Percentiles rank a stretch among this genome's conserved stretches.
Conservation (phyloP, 2,329 filamentous ascomycete genomes). For the Cytospora piceicola region DNA sequence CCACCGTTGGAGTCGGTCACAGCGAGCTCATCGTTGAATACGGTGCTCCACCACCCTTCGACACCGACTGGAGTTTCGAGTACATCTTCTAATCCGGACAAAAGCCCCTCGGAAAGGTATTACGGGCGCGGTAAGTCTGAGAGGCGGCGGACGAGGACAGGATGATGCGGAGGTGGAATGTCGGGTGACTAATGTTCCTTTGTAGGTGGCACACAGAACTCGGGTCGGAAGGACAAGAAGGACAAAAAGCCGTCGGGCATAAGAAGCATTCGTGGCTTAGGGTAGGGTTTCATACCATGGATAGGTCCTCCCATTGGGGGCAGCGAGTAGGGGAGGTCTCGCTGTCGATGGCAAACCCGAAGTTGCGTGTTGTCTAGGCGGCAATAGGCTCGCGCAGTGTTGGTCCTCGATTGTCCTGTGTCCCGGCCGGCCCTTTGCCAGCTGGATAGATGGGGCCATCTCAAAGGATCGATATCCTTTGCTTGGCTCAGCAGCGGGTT, state of each 20-base stretch:
- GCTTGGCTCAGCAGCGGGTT: not conserved
- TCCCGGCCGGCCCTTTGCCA: not conserved
- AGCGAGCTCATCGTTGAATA: conserved; percentile 33
- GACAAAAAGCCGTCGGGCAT: conserved; percentile 46
- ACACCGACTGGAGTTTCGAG: conserved; percentile 41
- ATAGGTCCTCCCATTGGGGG: not conserved
- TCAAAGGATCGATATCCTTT: not conserved
- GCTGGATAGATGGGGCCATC: not conserved
- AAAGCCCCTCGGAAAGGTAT: conserved; percentile 45
- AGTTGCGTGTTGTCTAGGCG: not conserved
- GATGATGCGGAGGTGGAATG: not conserved
- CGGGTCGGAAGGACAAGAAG: conserved; percentile 53
- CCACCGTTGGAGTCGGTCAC: conserved; percentile 43
- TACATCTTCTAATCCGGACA: conserved; percentile 35
- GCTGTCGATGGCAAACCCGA: not conserved
- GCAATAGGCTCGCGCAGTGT: not conserved
- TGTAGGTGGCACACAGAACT: conserved; percentile 53
- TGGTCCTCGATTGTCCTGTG: not conserved
- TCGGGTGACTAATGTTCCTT: conserved; percentile 8
- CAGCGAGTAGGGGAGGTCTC: not conserved
- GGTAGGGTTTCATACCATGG: conserved; percentile 30
- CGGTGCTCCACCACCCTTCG: conserved; percentile 41
- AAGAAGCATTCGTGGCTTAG: conserved; percentile 44
- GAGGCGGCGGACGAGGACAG: not conserved
- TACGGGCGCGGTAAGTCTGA: conserved; percentile 50